These are phyloP conservation scores for Epipyxis sp. DNA, from an alignment of 108 stramenopile genomes.

Conservation along the genomic window DNA sequence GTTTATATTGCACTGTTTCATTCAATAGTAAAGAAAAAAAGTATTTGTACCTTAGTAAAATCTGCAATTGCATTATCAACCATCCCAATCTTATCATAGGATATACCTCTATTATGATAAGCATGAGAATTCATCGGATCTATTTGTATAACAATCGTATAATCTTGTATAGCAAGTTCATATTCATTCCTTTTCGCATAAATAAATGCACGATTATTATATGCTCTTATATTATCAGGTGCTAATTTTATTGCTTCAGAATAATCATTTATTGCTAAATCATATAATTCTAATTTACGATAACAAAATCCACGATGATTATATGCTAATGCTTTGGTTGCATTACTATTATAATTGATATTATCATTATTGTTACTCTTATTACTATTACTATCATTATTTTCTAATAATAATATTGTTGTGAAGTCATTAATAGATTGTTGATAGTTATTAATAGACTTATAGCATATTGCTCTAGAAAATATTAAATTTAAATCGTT, in stretches of 20 bases:
- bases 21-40: too few species aligned
- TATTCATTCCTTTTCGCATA: conserved; percentile 37
- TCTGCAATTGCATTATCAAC: conserved; percentile 39
- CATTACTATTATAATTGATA: too few species aligned
- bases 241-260: conserved; percentile 27
- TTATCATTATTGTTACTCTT: too few species aligned
- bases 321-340: conserved; percentile 19
- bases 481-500: neutral
- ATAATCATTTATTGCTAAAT: conserved; percentile 39
- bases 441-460: neutral
- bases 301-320: conserved; percentile 41
- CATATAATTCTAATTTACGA: conserved; percentile 41
- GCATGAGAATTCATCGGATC: conserved; percentile 41
- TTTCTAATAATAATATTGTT: neutral
- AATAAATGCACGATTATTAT: conserved; percentile 47
- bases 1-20: too few species aligned
- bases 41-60: conserved; percentile 25
- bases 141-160: conserved; percentile 24
- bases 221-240: conserved; percentile 29
- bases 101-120: conserved; percentile 47
- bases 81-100: conserved; percentile 40
- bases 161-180: conserved; percentile 40
- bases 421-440: conserved; percentile 33
- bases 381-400: too few species aligned
- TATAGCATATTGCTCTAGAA: conserved; percentile 23